phyloP scores from a whole-genome alignment of 441 rosid species.

The Viola pubescens region DNA sequence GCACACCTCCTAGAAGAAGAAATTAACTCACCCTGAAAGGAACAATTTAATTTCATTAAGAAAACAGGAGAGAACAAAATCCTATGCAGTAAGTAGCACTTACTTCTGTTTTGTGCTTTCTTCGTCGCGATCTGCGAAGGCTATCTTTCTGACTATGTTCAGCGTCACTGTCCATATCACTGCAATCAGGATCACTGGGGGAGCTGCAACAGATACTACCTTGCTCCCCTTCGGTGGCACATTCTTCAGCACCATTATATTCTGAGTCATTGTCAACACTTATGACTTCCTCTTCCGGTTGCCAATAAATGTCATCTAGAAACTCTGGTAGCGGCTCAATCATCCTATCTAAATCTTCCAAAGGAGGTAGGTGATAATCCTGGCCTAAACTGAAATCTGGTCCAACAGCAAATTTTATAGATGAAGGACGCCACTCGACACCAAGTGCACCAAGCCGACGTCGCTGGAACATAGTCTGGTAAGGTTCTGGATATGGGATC shows the following conservation, averaged over 20 bases:
- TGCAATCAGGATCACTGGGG: conserved; percentile 58
- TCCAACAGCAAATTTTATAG: conserved; percentile 66
- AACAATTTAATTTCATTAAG: conserved; percentile 15
- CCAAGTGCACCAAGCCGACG: conserved; percentile 87
- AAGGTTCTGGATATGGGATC: conserved; percentile 95
- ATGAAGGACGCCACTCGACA: conserved; percentile 79
- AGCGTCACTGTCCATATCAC: conserved; percentile 49
- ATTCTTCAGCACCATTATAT: conserved; percentile 77
- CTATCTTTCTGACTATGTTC: conserved; percentile 45
- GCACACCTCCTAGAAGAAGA: conserved; percentile 77
- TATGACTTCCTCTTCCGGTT: conserved; percentile 64
- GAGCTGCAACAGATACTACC: conserved; percentile 49
- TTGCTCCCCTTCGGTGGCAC: conserved; percentile 60
- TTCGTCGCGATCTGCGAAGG: conserved; percentile 69
- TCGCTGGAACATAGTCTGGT: conserved; percentile 87
- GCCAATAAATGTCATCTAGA: conserved; percentile 80
- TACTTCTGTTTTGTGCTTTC: conserved; percentile 58
- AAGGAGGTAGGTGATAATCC: conserved; percentile 78
- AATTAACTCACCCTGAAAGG: conserved; percentile 50
- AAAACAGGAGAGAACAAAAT: conserved; percentile 9
- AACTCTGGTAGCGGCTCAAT: conserved; percentile 78
- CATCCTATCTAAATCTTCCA: conserved; percentile 77
- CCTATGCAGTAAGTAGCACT: conserved; percentile 23
- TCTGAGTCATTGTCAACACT: conserved; percentile 93
- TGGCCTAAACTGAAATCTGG: conserved; percentile 76